Base-by-base conservation (phyloP, 2,329 filamentous ascomycete species). In the Talaromyces rugulosus region DNA sequence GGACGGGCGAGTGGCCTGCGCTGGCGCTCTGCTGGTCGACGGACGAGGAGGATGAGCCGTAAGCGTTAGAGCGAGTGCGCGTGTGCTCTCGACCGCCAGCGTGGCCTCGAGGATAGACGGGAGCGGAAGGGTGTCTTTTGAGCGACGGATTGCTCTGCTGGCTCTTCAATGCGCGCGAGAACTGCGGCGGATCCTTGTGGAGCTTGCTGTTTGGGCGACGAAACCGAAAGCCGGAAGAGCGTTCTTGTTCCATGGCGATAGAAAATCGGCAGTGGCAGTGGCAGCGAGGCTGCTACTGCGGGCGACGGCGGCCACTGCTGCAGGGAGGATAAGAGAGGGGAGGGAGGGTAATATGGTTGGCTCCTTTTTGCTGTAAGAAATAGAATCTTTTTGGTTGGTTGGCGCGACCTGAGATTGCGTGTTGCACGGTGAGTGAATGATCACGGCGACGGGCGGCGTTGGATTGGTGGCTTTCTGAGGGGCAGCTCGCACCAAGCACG, bases 31-130 rank as follows among this genome's bases (percentile, higher is more conserved):
- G 69, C 65, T 77, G 76, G 42, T 81, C 79, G 62, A 81, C 70
- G 27, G 80, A 81, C n/a, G 80, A 81, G 23, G 74, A 78, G 16
- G 78, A 80, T 5, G 79, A 81, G 51, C 74, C 77, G 70, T 78
- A 80, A 34, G 75, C 75, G 72, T 75, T 78, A 50, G 79, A 81
- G 65, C 77, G 73, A 34, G 79, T 79, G 57, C 78, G 75, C 60
- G 74, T 65, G 67, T 78, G 77, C 67, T 80, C 76, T 68, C 73
- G 72, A 68, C 70, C 69, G 65, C 69, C 72, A 57, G 71, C 70
- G 62, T 75, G 77, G 53, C 75, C 78, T 54, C 77, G 77, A 33
- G 78, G 78, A 62, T 78, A 77, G 36, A 78, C 74, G 30, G 77
- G 77, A 28, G 78, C 78, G 59, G 79, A 81, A 34, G 79, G 79